These are phyloP conservation scores for Termitomyces sp. DNA, from an alignment of 768 basidiomycete genomes.

Conservation along the genomic window DNA sequence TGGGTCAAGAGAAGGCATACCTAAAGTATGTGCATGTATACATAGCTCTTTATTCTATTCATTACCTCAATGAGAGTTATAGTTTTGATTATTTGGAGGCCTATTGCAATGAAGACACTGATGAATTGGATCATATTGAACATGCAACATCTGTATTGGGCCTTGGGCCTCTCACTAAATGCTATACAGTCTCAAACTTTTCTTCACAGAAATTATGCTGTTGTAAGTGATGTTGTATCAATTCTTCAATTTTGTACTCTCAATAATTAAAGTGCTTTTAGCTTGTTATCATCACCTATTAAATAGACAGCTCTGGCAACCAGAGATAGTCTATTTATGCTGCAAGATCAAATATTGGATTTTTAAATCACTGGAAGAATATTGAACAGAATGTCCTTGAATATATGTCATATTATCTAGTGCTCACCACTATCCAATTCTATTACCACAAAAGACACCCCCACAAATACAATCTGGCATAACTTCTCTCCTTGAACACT, in stretches of 20 bases:
- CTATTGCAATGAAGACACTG: slow-evolving; percentile 12
- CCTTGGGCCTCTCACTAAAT: slow-evolving; percentile 12
- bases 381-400: slow-evolving; percentile 8
- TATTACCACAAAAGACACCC: slow-evolving; percentile 17
- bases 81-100: slow-evolving; percentile 15
- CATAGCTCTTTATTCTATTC: no score
- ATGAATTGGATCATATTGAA: slow-evolving; percentile 17
- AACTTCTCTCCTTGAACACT: background rate
- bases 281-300: background rate
- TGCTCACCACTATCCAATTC: slow-evolving; percentile 16
- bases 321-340: background rate
- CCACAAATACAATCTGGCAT: background rate
- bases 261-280: no score
- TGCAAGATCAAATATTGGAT: background rate
- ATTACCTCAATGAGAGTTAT: no score
- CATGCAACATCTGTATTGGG: slow-evolving; percentile 3
- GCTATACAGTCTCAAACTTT: background rate
- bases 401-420: slow-evolving; percentile 9
- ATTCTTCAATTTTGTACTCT: no score
- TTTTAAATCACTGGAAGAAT: slow-evolving; percentile 11
- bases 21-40: no score
- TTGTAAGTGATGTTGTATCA: no score
- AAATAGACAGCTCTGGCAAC: slow-evolving; percentile 5
- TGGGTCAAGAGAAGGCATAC: no score
- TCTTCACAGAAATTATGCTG: no score